Evolutionary conservation across 345 rosid species (phyloP), one percentile per base, ranked within the genome.

Genomic region (Jatropha curcas): DNA sequence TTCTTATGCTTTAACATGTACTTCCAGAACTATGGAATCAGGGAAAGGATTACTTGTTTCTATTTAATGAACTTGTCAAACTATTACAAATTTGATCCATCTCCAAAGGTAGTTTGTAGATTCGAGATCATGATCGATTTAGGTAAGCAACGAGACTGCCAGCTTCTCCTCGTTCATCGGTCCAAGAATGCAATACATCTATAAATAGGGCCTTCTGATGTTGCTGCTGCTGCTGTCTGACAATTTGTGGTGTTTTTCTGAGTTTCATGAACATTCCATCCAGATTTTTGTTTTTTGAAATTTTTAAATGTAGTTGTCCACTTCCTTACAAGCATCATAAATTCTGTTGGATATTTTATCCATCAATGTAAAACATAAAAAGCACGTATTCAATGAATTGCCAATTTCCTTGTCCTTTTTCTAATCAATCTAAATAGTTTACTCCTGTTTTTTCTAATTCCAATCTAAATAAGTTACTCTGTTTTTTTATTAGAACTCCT

Each of bases 1-100:
- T 43, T 76, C 71, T 55, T 76, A 70, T 76, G 71, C 79, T 76
- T 76, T 46, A 76, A 76, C 66, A 24, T 56, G 41, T 70, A 70
- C 50, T 76, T 70, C 17, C 79, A 70, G 70, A n/a, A 57, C 79
- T 2, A 12, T 56, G 71, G 71, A 76, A 43, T 71, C 70, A 17
- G 63, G 74, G 65, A 76, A 62, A 12, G 79, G 46, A n/a, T n/a
- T 22, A 31, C 79, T 0, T 76, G 75, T 34, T 53, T n/a, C n/a
- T 59, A 24, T 63, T 75, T 31, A 43, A 68, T 11, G n/a, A 70
- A 76, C 37, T 25, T 76, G 31, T 52, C 74, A n/a, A 8, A 37
- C 25, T 46, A 8, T 76, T 34, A 76, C 79, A 27, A 76, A 17
- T 22, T 20, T 70, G 70, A 76, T 70, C 79, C 79, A 55, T 70